Evolutionary conservation across 352 stramenopile species (phyloP), one percentile per base, ranked within the genome.

Genomic region (Pythium coloratum): DNA sequence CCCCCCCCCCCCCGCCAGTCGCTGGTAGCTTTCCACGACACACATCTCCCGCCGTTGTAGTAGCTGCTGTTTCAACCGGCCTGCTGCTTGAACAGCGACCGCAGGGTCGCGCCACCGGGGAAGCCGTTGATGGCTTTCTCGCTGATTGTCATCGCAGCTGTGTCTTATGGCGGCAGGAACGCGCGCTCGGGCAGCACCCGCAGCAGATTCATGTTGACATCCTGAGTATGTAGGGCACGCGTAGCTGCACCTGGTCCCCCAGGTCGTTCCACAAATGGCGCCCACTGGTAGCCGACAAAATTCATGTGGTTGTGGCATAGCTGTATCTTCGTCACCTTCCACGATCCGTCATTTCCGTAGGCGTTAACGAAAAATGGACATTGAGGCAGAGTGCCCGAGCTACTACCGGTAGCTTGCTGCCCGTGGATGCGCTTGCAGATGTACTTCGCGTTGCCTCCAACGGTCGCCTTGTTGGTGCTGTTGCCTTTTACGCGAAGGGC

Each of bases 361-460:
- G 38, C 47, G 16, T 59, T 66, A 5, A 66, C 24, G 46, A 53
- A 57, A 18, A 66, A 66, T 18, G 59, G 59, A 34, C 59, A 66
- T 12, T 28, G 14, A 14, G 59, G 7, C 30, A 50, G 12, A n/a
- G 32, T n/a, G 8, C 1, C 9, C 1, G 12, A 26, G 9, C 24
- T 12, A 18, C 50, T 18, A 33, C 14, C 7, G 3, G 28, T 24
- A 59, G 13, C 20, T 36, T 66, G 59, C 18, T 66, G 47, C 2
- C 50, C 47, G 6, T 57, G 30, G 16, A 50, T 16, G 1, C 5
- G n/a, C 59, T 64, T 66, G 26, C 46, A 66, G 2, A 20, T 9
- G 24, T 66, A 66, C 49, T 66, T 57, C 3, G 32, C 28, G 38
- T 59, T 59, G n/a, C 59, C 59, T 34, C 50, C 36, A 18, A 20